Conservation (phyloP, 1,284 basidiomycete genomes). For the Waitea zeae region DNA sequence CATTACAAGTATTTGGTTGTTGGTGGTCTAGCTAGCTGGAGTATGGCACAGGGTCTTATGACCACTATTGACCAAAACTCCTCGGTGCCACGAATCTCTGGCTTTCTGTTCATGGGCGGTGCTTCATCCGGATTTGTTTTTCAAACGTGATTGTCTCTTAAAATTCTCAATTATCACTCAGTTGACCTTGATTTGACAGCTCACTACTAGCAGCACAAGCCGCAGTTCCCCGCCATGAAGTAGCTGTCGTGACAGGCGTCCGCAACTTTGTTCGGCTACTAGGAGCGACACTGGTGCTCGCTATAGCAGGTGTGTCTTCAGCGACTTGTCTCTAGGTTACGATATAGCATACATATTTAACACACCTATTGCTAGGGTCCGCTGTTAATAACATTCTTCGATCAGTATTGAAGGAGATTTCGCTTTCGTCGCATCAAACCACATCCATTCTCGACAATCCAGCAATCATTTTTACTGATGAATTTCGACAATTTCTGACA, state of each 20-base stretch:
- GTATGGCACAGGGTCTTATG: constrained; percentile 14
- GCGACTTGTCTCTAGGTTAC: too few species aligned
- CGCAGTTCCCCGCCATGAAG: constrained; percentile 17
- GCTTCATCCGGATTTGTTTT: constrained; percentile 9
- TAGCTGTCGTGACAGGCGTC: constrained; percentile 13
- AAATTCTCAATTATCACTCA: too few species aligned
- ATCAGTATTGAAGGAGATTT: constrained; percentile 4
- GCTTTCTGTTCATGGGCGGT: constrained; percentile 22
- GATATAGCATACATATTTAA: too few species aligned
- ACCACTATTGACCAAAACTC: constrained; percentile 17
- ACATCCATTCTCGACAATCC: constrained; percentile 7
- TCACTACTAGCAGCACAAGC: constrained; percentile 13
- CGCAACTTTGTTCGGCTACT: constrained; percentile 18
- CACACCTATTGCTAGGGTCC: too few species aligned
- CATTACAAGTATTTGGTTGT: constrained; percentile 16
- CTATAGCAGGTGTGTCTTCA: constrained; percentile 16
- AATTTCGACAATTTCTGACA: constrained; percentile 1
- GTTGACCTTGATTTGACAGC: too few species aligned
- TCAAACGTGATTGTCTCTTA: constrained; percentile 8
- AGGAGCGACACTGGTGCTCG: constrained; percentile 19
- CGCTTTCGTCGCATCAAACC: constrained; percentile 5
- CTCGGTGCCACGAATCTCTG: constrained; percentile 18
- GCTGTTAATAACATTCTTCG: constrained; percentile 10
- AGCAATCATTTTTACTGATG: constrained; percentile 6
- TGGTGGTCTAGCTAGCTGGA: constrained; percentile 17